These are phyloP conservation scores for Asterophora parasitica DNA, from an alignment of 768 basidiomycete genomes.

Conservation along the genomic window DNA sequence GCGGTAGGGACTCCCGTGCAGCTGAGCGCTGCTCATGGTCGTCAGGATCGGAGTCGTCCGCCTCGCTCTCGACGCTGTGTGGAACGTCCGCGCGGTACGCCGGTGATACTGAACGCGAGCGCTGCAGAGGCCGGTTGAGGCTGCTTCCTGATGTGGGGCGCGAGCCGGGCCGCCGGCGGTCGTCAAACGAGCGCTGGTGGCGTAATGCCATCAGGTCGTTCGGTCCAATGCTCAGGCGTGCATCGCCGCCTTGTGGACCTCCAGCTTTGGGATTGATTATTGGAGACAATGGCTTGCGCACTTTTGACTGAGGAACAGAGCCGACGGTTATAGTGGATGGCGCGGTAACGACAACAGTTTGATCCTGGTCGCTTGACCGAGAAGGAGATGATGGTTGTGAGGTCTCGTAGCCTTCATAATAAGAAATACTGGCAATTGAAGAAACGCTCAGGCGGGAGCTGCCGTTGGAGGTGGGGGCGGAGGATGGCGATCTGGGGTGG, in stretches of 20 bases:
- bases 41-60: slow-evolving; percentile 60
- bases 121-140: slow-evolving; percentile 25
- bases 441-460: slow-evolving; percentile 23
- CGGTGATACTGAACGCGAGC: slow-evolving; percentile 53
- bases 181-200: slow-evolving; percentile 20
- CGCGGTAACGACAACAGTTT: slow-evolving; percentile 36
- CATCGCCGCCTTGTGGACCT: slow-evolving; percentile 14
- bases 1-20: slow-evolving; percentile 25
- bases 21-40: slow-evolving; percentile 23
- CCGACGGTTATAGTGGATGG: slow-evolving; percentile 20
- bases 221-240: slow-evolving; percentile 20
- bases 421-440: slow-evolving; percentile 15
- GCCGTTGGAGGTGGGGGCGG: slow-evolving; percentile 26
- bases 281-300: slow-evolving; percentile 10
- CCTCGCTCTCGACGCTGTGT: slow-evolving; percentile 66
- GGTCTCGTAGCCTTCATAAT: slow-evolving; percentile 14
- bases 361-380: slow-evolving; percentile 33
- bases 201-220: slow-evolving; percentile 23
- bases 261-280: slow-evolving; percentile 14
- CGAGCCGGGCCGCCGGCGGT: slow-evolving; percentile 16
- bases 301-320: slow-evolving; percentile 20
- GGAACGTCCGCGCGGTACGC: slow-evolving; percentile 67
- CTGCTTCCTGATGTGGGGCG: slow-evolving; percentile 26
- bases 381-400: slow-evolving; percentile 35
- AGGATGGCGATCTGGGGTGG: slow-evolving; percentile 10